These are phyloP conservation scores for Erigeron philadelphicus DNA, from an alignment of 140 eudicot species.

Conservation along the genomic window DNA sequence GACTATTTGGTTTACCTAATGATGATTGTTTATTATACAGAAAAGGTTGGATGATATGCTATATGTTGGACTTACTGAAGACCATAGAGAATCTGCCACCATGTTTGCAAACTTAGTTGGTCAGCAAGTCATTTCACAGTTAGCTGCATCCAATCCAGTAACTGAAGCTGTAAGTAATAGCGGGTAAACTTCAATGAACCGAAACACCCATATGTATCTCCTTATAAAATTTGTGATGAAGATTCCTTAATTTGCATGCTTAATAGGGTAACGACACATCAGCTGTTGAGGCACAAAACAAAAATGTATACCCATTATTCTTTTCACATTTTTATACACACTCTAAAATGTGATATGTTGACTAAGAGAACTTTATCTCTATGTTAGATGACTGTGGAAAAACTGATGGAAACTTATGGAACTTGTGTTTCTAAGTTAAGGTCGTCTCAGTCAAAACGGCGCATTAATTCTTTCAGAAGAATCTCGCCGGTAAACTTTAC, in stretches of 20 bases:
- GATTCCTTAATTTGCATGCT: conserved; percentile 20
- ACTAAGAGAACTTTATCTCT: conserved; percentile 14
- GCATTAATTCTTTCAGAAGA: conserved; percentile 42
- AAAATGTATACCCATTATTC: conserved; percentile 35
- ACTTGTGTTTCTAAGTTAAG: conserved; percentile 57
- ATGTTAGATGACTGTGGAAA: conserved; percentile 49
- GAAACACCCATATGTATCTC: not conserved
- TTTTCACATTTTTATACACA: conserved; percentile 7
- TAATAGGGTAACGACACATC: conserved; percentile 40
- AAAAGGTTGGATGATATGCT: conserved; percentile 87
- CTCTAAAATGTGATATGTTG: conserved; percentile 8
- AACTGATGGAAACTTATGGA: conserved; percentile 58
- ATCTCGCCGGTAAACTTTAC: conserved; percentile 77
- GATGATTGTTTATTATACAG: conserved; percentile 49
- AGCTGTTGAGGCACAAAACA: conserved; percentile 26
- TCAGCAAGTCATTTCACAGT: conserved; percentile 73
- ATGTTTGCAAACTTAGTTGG: conserved; percentile 92
- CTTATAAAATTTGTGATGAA: not conserved
- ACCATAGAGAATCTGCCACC: conserved; percentile 78
- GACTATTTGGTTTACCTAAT: conserved; percentile 21
- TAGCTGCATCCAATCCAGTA: conserved; percentile 32
- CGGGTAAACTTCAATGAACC: not conserved
- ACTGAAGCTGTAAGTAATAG: conserved; percentile 39
- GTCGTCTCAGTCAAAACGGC: conserved; percentile 53
- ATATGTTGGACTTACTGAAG: conserved; percentile 89